A percentile compares a stretch with the other conserved stretches of the same genome.
These are phyloP conservation scores for Sugiyamaella boreocaroliniensis DNA, from an alignment of 805 yeast species.

Conservation along the genomic window DNA sequence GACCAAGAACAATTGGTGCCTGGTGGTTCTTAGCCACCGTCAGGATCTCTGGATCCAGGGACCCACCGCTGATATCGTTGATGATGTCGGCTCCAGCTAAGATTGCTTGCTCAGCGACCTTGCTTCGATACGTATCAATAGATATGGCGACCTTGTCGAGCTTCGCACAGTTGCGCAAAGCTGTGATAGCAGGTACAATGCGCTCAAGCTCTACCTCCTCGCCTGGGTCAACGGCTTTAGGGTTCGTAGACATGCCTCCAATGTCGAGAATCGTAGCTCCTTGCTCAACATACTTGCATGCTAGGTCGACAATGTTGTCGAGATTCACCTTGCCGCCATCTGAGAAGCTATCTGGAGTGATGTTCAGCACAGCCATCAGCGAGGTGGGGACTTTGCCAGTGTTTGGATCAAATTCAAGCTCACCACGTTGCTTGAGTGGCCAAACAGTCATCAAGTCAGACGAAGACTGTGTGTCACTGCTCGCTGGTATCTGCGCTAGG, in stretches of 20 bases:
- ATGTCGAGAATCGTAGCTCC: conserved; percentile 81
- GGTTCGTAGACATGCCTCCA: conserved; percentile 94
- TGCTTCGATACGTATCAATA: conserved; percentile 79
- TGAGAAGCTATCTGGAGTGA: conserved; percentile 92
- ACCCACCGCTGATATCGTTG: conserved; percentile 84
- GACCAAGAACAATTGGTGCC: conserved; percentile 76
- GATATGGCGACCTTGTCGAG: conserved; percentile 51
- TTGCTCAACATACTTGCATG: conserved; percentile 42
- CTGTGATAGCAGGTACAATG: conserved; percentile 61
- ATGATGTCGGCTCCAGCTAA: conserved; percentile 81
- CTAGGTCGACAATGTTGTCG: conserved; percentile 40
- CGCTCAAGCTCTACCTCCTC: conserved; percentile 63
- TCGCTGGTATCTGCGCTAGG: conserved; percentile 47
- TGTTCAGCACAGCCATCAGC: conserved; percentile 82
- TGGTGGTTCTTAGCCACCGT: conserved; percentile 54
- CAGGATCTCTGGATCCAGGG: conserved; percentile 60
- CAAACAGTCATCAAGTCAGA: conserved; percentile 22
- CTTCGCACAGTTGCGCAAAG: conserved; percentile 42
- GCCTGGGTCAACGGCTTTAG: conserved; percentile 61
- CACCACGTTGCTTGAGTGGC: conserved; percentile 20
- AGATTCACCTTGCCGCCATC: conserved; percentile 63
- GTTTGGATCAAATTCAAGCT: conserved; percentile 41
- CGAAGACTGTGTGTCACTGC: conserved; percentile 19
- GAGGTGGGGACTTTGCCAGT: conserved; percentile 45
- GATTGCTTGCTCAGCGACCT: conserved; percentile 65